phyloP scores from a whole-genome alignment of 352 stramenopile genomes.

The Phytophthora ramorum region DNA sequence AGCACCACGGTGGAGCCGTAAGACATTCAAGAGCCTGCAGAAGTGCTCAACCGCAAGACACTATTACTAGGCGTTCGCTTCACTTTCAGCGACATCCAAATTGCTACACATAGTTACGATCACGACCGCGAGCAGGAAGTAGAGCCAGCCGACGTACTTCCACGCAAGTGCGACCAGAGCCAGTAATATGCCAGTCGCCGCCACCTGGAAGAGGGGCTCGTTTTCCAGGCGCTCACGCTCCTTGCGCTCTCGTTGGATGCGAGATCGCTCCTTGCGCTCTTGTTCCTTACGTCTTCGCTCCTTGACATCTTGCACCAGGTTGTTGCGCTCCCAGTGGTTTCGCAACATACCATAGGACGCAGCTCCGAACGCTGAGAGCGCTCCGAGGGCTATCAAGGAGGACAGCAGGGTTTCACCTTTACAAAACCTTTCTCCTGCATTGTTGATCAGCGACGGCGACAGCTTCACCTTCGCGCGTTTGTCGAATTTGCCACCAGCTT shows the following conservation, averaged over 20 bases:
- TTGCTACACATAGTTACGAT: too few species aligned
- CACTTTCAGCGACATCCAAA: too few species aligned
- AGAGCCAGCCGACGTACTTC: slow-evolving; percentile 11
- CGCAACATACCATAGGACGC: slow-evolving; percentile 11
- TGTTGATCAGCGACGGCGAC: neutral
- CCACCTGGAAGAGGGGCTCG: neutral
- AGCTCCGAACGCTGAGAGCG: slow-evolving; percentile 11
- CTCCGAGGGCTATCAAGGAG: slow-evolving; percentile 3
- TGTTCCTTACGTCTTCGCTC: neutral
- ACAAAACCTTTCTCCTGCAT: neutral
- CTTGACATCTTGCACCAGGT: slow-evolving; percentile 4
- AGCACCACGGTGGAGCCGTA: too few species aligned
- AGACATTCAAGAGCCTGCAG: too few species aligned
- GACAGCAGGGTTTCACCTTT: neutral
- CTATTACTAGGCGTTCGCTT: too few species aligned
- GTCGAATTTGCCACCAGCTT: neutral
- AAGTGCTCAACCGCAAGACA: too few species aligned
- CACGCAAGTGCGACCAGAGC: neutral
- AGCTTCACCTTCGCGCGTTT: too few species aligned
- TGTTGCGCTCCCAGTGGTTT: slow-evolving; percentile 8
- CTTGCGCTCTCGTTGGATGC: too few species aligned
- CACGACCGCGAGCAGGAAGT: neutral
- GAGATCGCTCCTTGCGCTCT: slow-evolving; percentile 1
- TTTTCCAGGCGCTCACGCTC: slow-evolving; percentile 2
- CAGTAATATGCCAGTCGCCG: neutral